phyloP scores from a whole-genome alignment of 768 basidiomycete species.

The Gymnopilus junonius region DNA sequence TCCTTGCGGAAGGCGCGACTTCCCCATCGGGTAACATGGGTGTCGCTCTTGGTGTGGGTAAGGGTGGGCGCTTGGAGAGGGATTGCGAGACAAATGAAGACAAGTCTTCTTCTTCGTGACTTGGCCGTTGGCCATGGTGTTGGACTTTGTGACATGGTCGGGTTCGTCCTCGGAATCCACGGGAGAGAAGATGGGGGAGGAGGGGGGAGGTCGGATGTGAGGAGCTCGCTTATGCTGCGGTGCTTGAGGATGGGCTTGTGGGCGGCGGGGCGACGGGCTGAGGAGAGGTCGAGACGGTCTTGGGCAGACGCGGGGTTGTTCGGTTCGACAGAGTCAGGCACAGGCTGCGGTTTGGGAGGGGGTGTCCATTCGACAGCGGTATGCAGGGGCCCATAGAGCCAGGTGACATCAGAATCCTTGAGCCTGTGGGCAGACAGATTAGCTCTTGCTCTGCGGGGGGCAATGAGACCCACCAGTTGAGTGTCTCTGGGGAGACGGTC shows the following conservation, averaged over 20 bases:
- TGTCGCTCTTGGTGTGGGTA: slow-evolving; percentile 87
- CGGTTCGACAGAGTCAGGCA: slow-evolving; percentile 39
- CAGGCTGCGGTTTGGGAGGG: slow-evolving; percentile 56
- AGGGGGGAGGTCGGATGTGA: slow-evolving; percentile 75
- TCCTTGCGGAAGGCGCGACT: slow-evolving; percentile 59
- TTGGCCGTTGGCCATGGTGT: not conserved
- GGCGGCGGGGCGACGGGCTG: slow-evolving; percentile 23
- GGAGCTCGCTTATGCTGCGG: slow-evolving; percentile 88
- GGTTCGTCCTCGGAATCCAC: slow-evolving; percentile 58
- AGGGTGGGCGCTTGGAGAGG: slow-evolving; percentile 58
- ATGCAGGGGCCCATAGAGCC: slow-evolving; percentile 97
- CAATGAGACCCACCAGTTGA: slow-evolving; percentile 84
- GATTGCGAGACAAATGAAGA: slow-evolving; percentile 15
- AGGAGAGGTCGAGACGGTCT: slow-evolving; percentile 56
- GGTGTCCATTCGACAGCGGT: slow-evolving; percentile 88
- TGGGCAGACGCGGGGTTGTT: slow-evolving; percentile 43
- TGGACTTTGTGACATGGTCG: slow-evolving; percentile 28
- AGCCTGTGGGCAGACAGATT: slow-evolving; percentile 62
- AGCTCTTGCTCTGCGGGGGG: slow-evolving; percentile 7
- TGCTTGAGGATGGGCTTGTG: slow-evolving; percentile 95
- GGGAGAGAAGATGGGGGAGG: slow-evolving; percentile 65
- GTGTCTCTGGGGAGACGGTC: slow-evolving; percentile 94
- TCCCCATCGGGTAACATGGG: slow-evolving; percentile 69
- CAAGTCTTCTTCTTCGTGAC: not conserved
- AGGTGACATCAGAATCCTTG: slow-evolving; percentile 98